Base-by-base conservation (phyloP, 371 early-diverging fungal genomes). In the Mucor piriformis region DNA sequence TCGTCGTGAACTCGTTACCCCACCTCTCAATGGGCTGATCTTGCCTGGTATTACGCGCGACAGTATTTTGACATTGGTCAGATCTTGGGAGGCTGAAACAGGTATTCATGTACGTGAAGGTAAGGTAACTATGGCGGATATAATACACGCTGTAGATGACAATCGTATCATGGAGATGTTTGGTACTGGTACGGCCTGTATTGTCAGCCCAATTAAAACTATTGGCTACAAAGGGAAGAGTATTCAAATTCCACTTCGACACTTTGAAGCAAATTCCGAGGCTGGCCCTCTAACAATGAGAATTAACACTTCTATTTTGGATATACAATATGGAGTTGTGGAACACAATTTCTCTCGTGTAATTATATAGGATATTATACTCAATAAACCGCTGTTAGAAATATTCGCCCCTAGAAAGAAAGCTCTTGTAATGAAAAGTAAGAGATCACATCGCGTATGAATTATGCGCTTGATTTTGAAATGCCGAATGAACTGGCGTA, bases 161-260 rank as follows among this genome's bases (percentile, higher is more conserved):
- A 81, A 83, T 18, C 83, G 95, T 13, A 42, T 72, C 25, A 18
- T 62, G 24, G 94, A 92, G 70, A 84, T 88, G 77, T 90, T 95
- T 86, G 96, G 95, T 51, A 83, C 94, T 15, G 96, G 96, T 50
- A 96, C 96, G 7, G 96, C 96, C 13, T 92, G 92, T 75, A 93
- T 95, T 54, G 94, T 95, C 5, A 83, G 82, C 64, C 95, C 95
- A 23, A 91, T 96, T 75, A 91, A 92, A 74, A 74, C 72, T 43
- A 89, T 95, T 57, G 67, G 76, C 42, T 95, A 87, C 69, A 59
- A 81, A 11, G 83, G 76, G 34, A 52, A 65, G 50, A 84, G 90
- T 49, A 76, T 90, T 51, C 58, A 72, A 13, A 83, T 96, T 32
- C 96, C 95, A 7, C 81, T 95, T 37, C 94, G 95, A 67, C 91